A percentile compares a stretch with the other conserved stretches of the same genome.
Conservation (phyloP, 1,284 basidiomycete species). For the Tilletia walkeri region DNA sequence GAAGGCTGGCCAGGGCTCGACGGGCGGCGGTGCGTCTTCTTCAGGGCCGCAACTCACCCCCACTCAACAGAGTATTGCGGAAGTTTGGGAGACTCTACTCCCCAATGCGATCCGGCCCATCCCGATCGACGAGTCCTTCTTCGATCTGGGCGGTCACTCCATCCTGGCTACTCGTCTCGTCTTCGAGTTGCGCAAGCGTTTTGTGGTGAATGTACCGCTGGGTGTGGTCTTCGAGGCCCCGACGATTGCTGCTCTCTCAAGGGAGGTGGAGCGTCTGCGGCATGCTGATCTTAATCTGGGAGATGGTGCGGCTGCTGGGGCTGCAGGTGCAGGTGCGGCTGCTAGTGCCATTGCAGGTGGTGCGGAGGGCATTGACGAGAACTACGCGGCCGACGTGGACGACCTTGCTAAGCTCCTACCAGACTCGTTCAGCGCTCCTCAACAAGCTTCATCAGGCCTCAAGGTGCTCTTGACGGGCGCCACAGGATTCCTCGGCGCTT, state of each 20-base stretch:
- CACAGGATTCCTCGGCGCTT: slow-evolving; percentile 94
- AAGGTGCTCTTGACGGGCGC: slow-evolving; percentile 94
- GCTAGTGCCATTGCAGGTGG: slow-evolving; percentile 33
- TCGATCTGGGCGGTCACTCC: slow-evolving; percentile 97
- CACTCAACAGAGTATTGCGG: slow-evolving; percentile 75
- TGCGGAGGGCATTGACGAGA: slow-evolving; percentile 54
- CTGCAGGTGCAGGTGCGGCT: slow-evolving; percentile 19
- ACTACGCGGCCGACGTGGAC: slow-evolving; percentile 80
- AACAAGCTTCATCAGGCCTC: slow-evolving; percentile 49
- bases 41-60: slow-evolving; percentile 61
- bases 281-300: slow-evolving; percentile 78
- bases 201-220: slow-evolving; percentile 86
- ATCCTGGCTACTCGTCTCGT: slow-evolving; percentile 95
- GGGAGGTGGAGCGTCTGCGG: slow-evolving; percentile 73
- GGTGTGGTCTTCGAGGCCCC: slow-evolving; percentile 91
- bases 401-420: slow-evolving; percentile 61
- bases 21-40: slow-evolving; percentile 21
- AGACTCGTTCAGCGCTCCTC: slow-evolving; percentile 26
- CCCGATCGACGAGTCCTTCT: slow-evolving; percentile 90
- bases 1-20: slow-evolving; percentile 22
- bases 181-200: slow-evolving; percentile 90
- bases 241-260: slow-evolving; percentile 77
- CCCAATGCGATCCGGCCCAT: slow-evolving; percentile 77
- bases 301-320: slow-evolving; percentile 50
- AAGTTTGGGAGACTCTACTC: slow-evolving; percentile 76